phyloP scores from a whole-genome alignment of 2,329 filamentous ascomycete genomes.

The Cladosporium sp. region DNA sequence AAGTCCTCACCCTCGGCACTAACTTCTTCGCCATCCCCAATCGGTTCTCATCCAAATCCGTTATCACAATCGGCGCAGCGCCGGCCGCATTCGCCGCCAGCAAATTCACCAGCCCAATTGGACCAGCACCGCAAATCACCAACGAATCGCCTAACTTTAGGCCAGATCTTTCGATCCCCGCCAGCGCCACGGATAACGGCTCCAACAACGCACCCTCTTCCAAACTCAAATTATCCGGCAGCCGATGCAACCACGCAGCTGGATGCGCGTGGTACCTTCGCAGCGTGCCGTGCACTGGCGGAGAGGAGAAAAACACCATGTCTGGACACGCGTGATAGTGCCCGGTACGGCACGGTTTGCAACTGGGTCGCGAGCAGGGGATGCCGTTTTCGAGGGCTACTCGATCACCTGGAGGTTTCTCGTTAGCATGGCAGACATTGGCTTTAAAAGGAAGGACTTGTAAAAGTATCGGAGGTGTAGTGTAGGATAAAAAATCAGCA shows the following conservation, averaged over 20 bases:
- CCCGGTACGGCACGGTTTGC: slow-evolving; percentile 27
- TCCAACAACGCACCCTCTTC: slow-evolving; percentile 45
- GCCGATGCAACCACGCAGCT: slow-evolving; percentile 28
- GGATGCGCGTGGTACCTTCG: slow-evolving; percentile 29
- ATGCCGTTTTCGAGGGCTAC: slow-evolving; percentile 32
- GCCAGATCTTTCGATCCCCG: slow-evolving; percentile 37
- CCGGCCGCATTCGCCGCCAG: slow-evolving; percentile 42
- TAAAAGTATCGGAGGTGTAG: no score
- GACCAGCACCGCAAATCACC: slow-evolving; percentile 34
- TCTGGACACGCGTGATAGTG: slow-evolving; percentile 27
- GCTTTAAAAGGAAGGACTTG: no score
- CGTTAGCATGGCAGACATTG: no score
- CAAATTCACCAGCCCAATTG: slow-evolving; percentile 37
- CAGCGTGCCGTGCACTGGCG: slow-evolving; percentile 28
- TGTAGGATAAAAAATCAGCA: neutral
- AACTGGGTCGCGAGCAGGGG: slow-evolving; percentile 27
- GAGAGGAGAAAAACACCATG: slow-evolving; percentile 29
- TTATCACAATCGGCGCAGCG: slow-evolving; percentile 40
- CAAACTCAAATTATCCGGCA: slow-evolving; percentile 36
- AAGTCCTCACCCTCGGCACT: slow-evolving; percentile 34
- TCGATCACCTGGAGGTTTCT: slow-evolving; percentile 22
- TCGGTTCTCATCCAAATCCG: slow-evolving; percentile 39
- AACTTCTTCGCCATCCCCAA: slow-evolving; percentile 35
- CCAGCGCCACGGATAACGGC: slow-evolving; percentile 45
- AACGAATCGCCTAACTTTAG: slow-evolving; percentile 38